Percentiles rank a stretch among this genome's conserved stretches.
Conservation (phyloP, 2,329 filamentous ascomycete species). For the Penicillium sp. region DNA sequence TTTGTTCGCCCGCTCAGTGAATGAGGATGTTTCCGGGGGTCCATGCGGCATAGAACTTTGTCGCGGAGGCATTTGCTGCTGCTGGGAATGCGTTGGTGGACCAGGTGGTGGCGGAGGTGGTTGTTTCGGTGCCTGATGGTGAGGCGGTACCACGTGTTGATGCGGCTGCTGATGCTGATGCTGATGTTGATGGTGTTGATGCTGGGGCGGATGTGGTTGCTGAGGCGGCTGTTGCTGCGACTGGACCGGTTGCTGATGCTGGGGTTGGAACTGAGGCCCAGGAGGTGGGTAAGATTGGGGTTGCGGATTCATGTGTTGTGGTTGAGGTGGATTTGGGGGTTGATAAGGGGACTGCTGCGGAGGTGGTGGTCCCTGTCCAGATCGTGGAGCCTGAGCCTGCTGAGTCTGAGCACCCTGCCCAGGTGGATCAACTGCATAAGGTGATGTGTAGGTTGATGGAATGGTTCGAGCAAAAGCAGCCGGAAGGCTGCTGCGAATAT, state of each 20-base stretch:
- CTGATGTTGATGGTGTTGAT: slow-evolving; percentile 20
- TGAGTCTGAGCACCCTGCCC: slow-evolving; percentile 30
- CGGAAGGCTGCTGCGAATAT: slow-evolving; percentile 41
- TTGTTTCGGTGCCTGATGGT: slow-evolving; percentile 25
- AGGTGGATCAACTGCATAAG: slow-evolving; percentile 40
- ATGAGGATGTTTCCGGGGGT: slow-evolving; percentile 34
- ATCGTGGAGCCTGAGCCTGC: slow-evolving; percentile 27
- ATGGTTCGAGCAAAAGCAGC: slow-evolving; percentile 38
- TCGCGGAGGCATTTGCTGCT: slow-evolving; percentile 17
- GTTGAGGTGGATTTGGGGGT: slow-evolving; percentile 21
- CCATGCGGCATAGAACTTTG: slow-evolving; percentile 24
- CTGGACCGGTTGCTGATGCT: slow-evolving; percentile 11
- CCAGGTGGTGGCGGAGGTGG: slow-evolving; percentile 21
- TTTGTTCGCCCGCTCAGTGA: slow-evolving; percentile 43
- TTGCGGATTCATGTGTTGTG: slow-evolving; percentile 19
- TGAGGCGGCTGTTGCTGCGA: slow-evolving; percentile 23
- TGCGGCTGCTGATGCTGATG: slow-evolving; percentile 19
- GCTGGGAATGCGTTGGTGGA: slow-evolving; percentile 7
- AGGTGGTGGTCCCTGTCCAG: slow-evolving; percentile 19
- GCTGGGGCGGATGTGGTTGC: slow-evolving; percentile 22
- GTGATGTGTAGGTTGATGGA: slow-evolving; percentile 42
- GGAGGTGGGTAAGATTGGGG: slow-evolving; percentile 20
- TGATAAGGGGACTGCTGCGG: slow-evolving; percentile 29
- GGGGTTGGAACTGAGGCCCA: slow-evolving; percentile 16
- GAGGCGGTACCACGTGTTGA: slow-evolving; percentile 6